These are phyloP conservation scores for Penicillium malachiteum DNA, from an alignment of 495 filamentous ascomycete genomes.

Conservation along the genomic window DNA sequence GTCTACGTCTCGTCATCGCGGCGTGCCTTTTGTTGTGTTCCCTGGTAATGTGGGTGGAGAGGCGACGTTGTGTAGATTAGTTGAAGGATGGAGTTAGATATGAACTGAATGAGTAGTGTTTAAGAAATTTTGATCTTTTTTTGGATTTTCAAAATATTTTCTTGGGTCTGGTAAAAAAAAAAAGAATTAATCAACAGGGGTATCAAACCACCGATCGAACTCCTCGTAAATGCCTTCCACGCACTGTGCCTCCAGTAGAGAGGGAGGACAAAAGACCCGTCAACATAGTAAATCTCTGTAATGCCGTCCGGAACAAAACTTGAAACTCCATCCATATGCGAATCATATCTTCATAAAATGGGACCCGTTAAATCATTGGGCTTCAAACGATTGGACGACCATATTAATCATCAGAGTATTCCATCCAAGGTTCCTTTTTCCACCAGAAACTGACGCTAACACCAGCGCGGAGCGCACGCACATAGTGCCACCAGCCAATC, in stretches of 20 bases:
- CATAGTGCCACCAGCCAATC: constrained; percentile 98
- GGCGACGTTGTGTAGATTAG: constrained; percentile 41
- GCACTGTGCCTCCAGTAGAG: no score
- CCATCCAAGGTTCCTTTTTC: constrained; percentile 19
- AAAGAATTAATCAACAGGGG: background rate
- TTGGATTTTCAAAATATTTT: background rate
- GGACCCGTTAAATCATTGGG: no score
- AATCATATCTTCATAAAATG: no score
- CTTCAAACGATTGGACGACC: no score
- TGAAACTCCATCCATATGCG: no score
- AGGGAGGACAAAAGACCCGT: no score
- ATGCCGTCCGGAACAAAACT: no score
- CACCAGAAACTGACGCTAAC: constrained; percentile 99
- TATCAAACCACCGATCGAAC: no score
- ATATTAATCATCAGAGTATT: no score
- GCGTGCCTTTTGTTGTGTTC: constrained; percentile 54
- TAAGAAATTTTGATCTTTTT: background rate
- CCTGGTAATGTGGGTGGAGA: constrained; percentile 58
- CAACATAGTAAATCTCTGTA: no score
- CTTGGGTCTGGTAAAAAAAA: background rate
- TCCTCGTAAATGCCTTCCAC: no score
- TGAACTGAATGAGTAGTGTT: background rate
- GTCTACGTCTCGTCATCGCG: constrained; percentile 40
- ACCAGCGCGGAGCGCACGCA: constrained; percentile 78
- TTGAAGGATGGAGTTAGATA: constrained; percentile 35